Percentiles rank a stretch among this genome's conserved stretches.
Evolutionary conservation across 2,329 filamentous ascomycete genomes (phyloP).

Genomic region (Pochonia chlamydosporia): DNA sequence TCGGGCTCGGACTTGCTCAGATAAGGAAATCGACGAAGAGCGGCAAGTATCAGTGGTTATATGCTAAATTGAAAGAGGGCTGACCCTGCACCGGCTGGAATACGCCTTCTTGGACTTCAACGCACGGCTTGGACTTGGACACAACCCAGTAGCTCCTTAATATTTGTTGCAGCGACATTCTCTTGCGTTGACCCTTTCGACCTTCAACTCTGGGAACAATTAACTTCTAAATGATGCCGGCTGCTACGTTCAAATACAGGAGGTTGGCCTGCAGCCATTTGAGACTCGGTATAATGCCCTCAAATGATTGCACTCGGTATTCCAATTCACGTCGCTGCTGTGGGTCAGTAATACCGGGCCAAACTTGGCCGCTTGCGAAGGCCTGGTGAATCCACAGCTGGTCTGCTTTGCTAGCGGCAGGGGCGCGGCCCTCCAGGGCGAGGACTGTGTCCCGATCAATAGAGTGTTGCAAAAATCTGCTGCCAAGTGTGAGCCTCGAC

Average conservation of each 20-base stretch:
- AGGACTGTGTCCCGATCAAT: slow-evolving; percentile 6
- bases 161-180: slow-evolving; percentile 2
- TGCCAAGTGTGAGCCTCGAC: slow-evolving; percentile 1
- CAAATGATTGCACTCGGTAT: not conserved
- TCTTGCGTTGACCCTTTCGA: not conserved
- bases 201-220: slow-evolving; percentile 7
- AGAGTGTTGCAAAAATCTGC: not conserved
- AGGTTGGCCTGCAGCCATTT: not conserved
- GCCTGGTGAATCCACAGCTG: slow-evolving; percentile 2
- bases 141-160: slow-evolving; percentile 5
- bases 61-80: slow-evolving; percentile 11
- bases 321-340: slow-evolving; percentile 3
- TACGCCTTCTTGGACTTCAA: slow-evolving; percentile 12
- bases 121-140: slow-evolving; percentile 4
- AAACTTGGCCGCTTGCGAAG: slow-evolving; percentile 1
- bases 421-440: slow-evolving; percentile 3
- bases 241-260: slow-evolving; percentile 1
- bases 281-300: not conserved
- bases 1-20: slow-evolving; percentile 4
- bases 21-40: slow-evolving; percentile 11
- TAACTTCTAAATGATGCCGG: slow-evolving; percentile 3
- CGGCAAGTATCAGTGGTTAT: slow-evolving; percentile 10
- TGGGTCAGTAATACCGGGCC: not conserved
- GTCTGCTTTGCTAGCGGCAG: slow-evolving; percentile 4
- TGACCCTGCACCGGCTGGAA: slow-evolving; percentile 7